Conservation (phyloP, 352 stramenopile genomes). For the Aphanomyces invadans region DNA sequence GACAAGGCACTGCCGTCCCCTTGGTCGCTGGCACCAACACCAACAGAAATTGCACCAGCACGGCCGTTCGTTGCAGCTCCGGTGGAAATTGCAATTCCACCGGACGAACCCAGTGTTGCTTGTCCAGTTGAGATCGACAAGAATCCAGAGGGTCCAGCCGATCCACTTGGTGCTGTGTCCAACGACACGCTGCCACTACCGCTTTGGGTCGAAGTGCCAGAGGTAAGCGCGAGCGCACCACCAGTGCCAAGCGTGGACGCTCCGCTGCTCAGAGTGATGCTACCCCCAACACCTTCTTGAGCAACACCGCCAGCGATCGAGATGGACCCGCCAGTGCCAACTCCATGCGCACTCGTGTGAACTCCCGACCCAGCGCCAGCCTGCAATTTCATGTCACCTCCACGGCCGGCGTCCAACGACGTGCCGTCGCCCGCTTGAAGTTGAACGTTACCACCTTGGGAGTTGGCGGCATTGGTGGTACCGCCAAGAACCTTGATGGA, state of each 20-base stretch:
- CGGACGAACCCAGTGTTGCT: slow-evolving; percentile 33
- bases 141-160: slow-evolving; percentile 37
- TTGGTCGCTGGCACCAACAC: slow-evolving; percentile 36
- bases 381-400: slow-evolving; percentile 33
- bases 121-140: slow-evolving; percentile 34
- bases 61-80: slow-evolving; percentile 32
- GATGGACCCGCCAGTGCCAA: slow-evolving; percentile 37
- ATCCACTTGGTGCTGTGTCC: slow-evolving; percentile 32
- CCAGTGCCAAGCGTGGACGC: slow-evolving; percentile 25
- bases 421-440: slow-evolving; percentile 35
- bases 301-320: slow-evolving; percentile 31
- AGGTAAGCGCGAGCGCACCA: slow-evolving; percentile 26
- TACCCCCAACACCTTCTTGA: slow-evolving; percentile 28
- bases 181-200: slow-evolving; percentile 42
- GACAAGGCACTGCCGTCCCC: slow-evolving; percentile 47
- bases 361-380: slow-evolving; percentile 33
- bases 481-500: not conserved
- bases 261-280: slow-evolving; percentile 26
- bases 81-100: slow-evolving; percentile 39
- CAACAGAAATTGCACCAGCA: slow-evolving; percentile 36
- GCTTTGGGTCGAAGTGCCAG: slow-evolving; percentile 38
- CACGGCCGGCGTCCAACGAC: slow-evolving; percentile 28
- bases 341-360: slow-evolving; percentile 32
- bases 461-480: slow-evolving; percentile 13
- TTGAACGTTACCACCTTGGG: slow-evolving; percentile 28